Evolutionary conservation across 164 flowering plant species (phyloP).

Genomic region (Litsea cubeba): DNA sequence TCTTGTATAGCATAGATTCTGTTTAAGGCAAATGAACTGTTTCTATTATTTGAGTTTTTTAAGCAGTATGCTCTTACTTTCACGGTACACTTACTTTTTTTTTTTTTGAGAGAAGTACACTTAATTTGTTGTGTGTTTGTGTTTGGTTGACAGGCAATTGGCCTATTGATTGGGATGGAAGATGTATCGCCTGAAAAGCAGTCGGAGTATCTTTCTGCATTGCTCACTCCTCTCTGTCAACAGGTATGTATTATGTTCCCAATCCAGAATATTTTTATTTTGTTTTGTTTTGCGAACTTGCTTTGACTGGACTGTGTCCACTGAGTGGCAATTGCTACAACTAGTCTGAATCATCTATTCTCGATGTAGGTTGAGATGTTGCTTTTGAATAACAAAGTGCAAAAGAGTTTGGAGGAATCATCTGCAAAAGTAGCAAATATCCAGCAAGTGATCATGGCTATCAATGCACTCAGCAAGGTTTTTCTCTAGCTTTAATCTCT

Average conservation of each 20-base stretch:
- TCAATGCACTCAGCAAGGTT: constrained; percentile 98
- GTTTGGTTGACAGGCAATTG: constrained; percentile 69
- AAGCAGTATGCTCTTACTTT: neutral
- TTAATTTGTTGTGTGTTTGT: no score
- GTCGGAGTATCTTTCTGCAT: constrained; percentile 71
- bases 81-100: neutral
- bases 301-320: neutral
- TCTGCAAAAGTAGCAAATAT: constrained; percentile 50
- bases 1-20: neutral
- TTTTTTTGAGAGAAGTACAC: no score
- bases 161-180: constrained; percentile 93
- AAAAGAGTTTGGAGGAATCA: constrained; percentile 46
- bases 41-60: neutral
- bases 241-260: constrained; percentile 47
- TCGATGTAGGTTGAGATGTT: constrained; percentile 61
- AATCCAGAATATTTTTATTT: neutral
- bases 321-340: neutral
- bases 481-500: neutral
- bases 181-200: constrained; percentile 85
- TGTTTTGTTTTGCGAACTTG: neutral
- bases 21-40: neutral
- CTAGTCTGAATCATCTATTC: constrained; percentile 6
- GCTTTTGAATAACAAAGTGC: constrained; percentile 48
- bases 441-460: constrained; percentile 82
- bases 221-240: constrained; percentile 89